A percentile compares a stretch with the other conserved stretches of the same genome.
These are phyloP conservation scores for Kingdonia uniflora DNA, from an alignment of 164 flowering plant genomes.

Conservation along the genomic window DNA sequence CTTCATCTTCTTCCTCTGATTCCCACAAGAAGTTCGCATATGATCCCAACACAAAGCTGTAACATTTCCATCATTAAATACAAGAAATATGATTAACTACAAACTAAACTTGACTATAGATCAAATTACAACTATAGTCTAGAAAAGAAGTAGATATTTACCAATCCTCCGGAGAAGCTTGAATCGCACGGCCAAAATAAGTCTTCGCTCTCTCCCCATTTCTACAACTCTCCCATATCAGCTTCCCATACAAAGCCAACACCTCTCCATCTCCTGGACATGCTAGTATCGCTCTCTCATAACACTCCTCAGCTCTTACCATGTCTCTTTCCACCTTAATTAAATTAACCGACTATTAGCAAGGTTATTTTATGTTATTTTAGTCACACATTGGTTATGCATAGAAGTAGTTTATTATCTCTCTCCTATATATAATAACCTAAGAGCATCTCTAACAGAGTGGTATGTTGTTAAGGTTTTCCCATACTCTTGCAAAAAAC, in stretches of 20 bases:
- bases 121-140: not conserved
- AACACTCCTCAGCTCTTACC: not conserved
- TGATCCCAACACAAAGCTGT: conserved; percentile 2
- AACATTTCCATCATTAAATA: not conserved
- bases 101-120: not conserved
- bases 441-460: too few species aligned
- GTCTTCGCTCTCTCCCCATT: not conserved
- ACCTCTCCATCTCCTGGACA: conserved; percentile 4
- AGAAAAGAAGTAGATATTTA: not conserved
- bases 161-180: conserved; percentile 1
- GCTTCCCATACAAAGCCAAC: not conserved
- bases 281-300: conserved; percentile 1
- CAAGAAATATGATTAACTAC: not conserved
- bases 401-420: too few species aligned
- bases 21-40: conserved; percentile 1
- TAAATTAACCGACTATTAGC: too few species aligned
- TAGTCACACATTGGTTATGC: too few species aligned
- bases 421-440: too few species aligned
- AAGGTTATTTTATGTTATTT: too few species aligned
- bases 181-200: not conserved
- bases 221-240: conserved; percentile 1
- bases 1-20: not conserved
- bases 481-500: too few species aligned
- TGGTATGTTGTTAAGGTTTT: too few species aligned
- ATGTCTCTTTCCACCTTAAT: not conserved